Evolutionary conservation across 2,329 filamentous ascomycete genomes (phyloP).

Genomic region (Rhexocercosporidium sp.): DNA sequence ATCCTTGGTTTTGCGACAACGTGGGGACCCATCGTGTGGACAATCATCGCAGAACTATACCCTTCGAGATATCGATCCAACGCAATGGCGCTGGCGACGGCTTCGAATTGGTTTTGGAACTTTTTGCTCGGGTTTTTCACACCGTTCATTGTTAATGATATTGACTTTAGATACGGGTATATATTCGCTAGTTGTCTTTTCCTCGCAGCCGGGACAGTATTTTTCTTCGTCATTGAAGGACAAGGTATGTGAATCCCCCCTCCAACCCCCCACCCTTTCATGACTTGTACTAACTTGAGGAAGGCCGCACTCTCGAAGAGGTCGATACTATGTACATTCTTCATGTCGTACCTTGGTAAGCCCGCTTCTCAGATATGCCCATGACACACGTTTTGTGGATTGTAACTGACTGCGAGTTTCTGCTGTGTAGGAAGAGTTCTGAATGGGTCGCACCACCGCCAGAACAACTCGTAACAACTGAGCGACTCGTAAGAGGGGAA

Average conservation of each 20-base stretch:
- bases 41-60: conserved; percentile 68
- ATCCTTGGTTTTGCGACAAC: conserved; percentile 68
- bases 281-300: background rate
- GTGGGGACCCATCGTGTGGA: conserved; percentile 75
- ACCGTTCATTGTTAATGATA: conserved; percentile 73
- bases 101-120: conserved; percentile 71
- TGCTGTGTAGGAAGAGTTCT: conserved; percentile 20
- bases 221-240: conserved; percentile 75
- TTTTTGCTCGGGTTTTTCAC: conserved; percentile 78
- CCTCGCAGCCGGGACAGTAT: conserved; percentile 66
- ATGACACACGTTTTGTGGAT: background rate
- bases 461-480: conserved; percentile 28
- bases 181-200: conserved; percentile 75
- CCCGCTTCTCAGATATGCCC: background rate
- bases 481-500: conserved; percentile 24
- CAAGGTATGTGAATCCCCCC: conserved; percentile 6
- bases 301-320: conserved; percentile 30
- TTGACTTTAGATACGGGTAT: conserved; percentile 68
- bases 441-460: conserved; percentile 28
- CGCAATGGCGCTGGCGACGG: conserved; percentile 63
- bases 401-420: background rate
- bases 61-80: conserved; percentile 64
- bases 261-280: background rate
- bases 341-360: conserved; percentile 25
- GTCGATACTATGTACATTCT: conserved; percentile 36